Percentiles rank a stretch among this genome's conserved stretches.
Conservation (phyloP, 148 eudicot species). For the Arctostaphylos glauca region DNA sequence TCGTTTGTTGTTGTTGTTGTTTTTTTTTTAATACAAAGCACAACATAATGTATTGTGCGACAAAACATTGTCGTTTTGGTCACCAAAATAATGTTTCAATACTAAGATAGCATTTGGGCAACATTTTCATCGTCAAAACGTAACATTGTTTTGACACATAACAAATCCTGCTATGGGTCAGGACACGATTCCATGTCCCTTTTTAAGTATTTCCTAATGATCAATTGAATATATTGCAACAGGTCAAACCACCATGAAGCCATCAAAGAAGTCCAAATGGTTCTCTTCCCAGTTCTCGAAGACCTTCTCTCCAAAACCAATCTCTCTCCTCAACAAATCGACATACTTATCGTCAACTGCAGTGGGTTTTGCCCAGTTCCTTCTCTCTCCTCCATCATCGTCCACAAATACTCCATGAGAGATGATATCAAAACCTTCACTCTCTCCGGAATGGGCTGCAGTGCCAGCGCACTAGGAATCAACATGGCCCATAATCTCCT, state of each 20-base stretch:
- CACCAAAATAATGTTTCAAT: too few species aligned
- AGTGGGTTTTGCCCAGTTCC: constrained; percentile 74
- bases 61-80: too few species aligned
- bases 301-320: constrained; percentile 59
- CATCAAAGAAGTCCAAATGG: constrained; percentile 56
- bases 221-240: not conserved
- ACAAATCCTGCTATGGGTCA: too few species aligned
- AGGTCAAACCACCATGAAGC: constrained; percentile 42
- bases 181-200: too few species aligned
- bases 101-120: too few species aligned
- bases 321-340: constrained; percentile 43
- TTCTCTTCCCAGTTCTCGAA: constrained; percentile 58
- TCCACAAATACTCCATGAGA: constrained; percentile 54
- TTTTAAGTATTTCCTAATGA: not conserved
- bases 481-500: constrained; percentile 52
- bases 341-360: constrained; percentile 71
- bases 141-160: too few species aligned
- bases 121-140: too few species aligned
- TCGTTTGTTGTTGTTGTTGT: too few species aligned
- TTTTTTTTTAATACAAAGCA: too few species aligned
- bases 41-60: too few species aligned
- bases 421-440: constrained; percentile 55
- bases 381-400: constrained; percentile 54
- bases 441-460: constrained; percentile 86
- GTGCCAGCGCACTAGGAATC: constrained; percentile 59